Evolutionary conservation across 2,329 filamentous ascomycete species (phyloP), one percentile per base, ranked within the genome.

Genomic region (Fusarium devonianum): DNA sequence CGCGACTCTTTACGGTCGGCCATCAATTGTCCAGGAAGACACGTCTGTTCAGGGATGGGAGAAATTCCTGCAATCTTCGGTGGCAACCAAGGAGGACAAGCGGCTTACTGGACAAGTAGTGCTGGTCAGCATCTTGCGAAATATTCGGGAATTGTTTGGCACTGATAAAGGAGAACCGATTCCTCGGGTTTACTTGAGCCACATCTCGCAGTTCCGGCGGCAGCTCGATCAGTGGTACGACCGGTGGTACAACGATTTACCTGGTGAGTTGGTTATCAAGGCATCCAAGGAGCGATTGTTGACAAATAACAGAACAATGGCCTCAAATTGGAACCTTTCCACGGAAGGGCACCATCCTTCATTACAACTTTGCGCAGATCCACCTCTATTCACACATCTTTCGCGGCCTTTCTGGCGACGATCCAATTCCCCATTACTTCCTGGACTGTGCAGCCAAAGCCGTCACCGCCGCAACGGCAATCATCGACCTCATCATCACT

Each of bases 31-130:
- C 0, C 78, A 80, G 19, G 82, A 85, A 40, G 81, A 86, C 43
- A 68, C 74, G 11, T 78, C 80, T 0, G 81, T 85, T 28, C 77
- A 81, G 38, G 81, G 81, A 5, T 81, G 81, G 71, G 80, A 85
- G 40, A 71, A 74, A 2, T 81, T 85, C 33, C 67, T 84, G n/a
- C 73, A 77, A 25, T 74, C 76, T 0, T 73, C 79, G 0, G 71
- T 78, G 14, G 75, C 80, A 3, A 81, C 75, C 0, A 75, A 80
- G 1, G 76, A 80, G 4, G 83, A 86, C 48, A 78, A 80, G 43
- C 73, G 83, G 4, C 71, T 86, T 2, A 72, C 81, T n/a, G 82
- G 81, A 14, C 83, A 86, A 58, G 81, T 86, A 21, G 78, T 79
- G 0, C 61, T 86, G 25, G 75, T 86, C 23, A 78, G 79, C 33